Percentiles rank a stretch among this genome's conserved stretches.
These are phyloP conservation scores for Silybum marianum DNA, from an alignment of 129 eudicot species.

Conservation along the genomic window DNA sequence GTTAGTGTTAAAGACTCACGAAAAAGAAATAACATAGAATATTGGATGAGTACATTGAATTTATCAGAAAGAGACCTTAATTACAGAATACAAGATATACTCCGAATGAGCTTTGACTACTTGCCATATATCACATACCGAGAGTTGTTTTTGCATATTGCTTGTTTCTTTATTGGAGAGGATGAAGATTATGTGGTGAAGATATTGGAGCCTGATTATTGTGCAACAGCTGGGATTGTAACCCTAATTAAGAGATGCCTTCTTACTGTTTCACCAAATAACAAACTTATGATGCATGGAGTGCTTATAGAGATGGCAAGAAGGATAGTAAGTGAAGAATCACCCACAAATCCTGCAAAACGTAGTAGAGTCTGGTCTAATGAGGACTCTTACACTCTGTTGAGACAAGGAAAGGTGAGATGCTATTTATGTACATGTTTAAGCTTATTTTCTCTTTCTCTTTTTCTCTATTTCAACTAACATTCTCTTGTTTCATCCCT, in stretches of 20 bases:
- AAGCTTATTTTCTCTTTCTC: background rate
- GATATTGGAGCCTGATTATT: constrained; percentile 28
- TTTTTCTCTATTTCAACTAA: background rate
- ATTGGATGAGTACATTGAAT: constrained; percentile 36
- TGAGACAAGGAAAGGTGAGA: constrained; percentile 17
- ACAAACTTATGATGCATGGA: constrained; percentile 33
- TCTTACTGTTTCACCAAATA: constrained; percentile 21
- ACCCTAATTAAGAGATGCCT: constrained; percentile 28
- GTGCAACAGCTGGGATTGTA: constrained; percentile 25
- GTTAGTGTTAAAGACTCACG: constrained; percentile 26
- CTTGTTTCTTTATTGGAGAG: constrained; percentile 43
- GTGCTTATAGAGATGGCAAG: constrained; percentile 29
- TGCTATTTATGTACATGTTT: background rate
- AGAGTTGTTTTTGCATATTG: constrained; percentile 37
- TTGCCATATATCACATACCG: constrained; percentile 16
- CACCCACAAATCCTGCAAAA: constrained; percentile 25
- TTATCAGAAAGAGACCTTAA: constrained; percentile 23
- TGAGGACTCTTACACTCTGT: constrained; percentile 25
- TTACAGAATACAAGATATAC: constrained; percentile 6
- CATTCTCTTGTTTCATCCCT: background rate
- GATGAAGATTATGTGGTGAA: constrained; percentile 19
- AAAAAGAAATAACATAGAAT: constrained; percentile 29
- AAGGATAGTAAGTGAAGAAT: constrained; percentile 25
- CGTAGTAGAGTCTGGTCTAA: constrained; percentile 29
- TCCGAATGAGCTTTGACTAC: constrained; percentile 22